Evolutionary conservation across 208 protist genomes (phyloP), one percentile per base, ranked within the genome.

Genomic region (Wallacemonas sp.): DNA sequence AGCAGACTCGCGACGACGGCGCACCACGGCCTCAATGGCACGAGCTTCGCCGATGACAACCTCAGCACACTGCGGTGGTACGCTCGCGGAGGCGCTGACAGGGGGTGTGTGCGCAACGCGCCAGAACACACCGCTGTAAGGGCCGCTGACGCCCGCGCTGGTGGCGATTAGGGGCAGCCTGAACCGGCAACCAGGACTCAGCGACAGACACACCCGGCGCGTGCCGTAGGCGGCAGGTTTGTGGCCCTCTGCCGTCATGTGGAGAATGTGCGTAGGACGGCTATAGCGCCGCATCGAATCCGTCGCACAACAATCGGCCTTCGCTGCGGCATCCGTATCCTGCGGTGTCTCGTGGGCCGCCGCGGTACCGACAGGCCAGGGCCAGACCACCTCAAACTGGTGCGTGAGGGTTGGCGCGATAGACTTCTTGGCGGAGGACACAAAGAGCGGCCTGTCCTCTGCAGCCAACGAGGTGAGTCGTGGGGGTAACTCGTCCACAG

Each of bases 371-470:
- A 28, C 31, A 15, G 83, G 84, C 84, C 84, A 90, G 39, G 77
- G 78, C 84, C 84, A 90, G 15, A 2, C 24, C 53, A 90, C 26
- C 33, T 63, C 47, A 47, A 90, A 90, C 58, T 82, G 74, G 38
- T 70, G 68, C 15, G 71, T 80, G 1, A 90, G 58, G 1, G 31
- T 70, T 0, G 84, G 80, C 21, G 62, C 33, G 30, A 90, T 74
- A 1, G 61, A 39, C 27, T 72, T 59, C 56, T 73, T 83, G 59
- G 62, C 67, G 31, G 56, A 58, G 45, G 68, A 67, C 47, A 44
- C 62, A 33, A 66, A 49, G 5, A 22, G 19, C 19, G 19, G 5
- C 19, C 17, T 19, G 17, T 49, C 44, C 12, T 49, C 44, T 6
- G 44, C 9, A 49, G 9, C 17, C 19, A 49, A 21, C 17, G 44